Evolutionary conservation across 805 yeast genomes (phyloP), one percentile per base, ranked within the genome.

Genomic region (Vanderwaltozyma polyspora): DNA sequence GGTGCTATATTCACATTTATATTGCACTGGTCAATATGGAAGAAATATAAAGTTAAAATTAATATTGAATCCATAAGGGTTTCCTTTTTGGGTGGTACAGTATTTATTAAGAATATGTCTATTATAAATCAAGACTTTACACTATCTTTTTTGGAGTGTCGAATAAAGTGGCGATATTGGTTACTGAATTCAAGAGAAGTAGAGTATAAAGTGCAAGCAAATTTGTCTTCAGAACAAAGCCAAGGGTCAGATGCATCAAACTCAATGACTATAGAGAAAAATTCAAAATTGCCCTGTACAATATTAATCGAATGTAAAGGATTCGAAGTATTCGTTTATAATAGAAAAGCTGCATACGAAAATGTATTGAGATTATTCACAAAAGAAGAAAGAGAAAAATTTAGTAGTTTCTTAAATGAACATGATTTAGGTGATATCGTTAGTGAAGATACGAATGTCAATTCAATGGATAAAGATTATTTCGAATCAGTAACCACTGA

Each of bases 161-260:
- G 74, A 45, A 51, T 89, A 19, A 82, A 94, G 0, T 91, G 97
- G 97, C 59, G 93, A 40, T 89, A 85, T 55, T 91, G 97, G 97
- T 62, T 84, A 33, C 59, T 63, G 4, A 52, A 57, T 5, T 54
- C 67, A 13, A 59, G 70, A 43, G 40, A 39, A 42, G 51, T 50
- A 25, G 47, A 35, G 22, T 49, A 27, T 30, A 39, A 39, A 17
- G 6, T 33, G n/a, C 28, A 26, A 24, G 5, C 13, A 9, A 24
- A 24, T 24, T 8, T 8, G 7, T 24, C 26, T 8, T 10, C 7
- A 5, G 5, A 9, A 7, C 6, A 24, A 24, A 24, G 6, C 5
- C 18, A 25, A n/a, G 7, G 11, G 8, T 6, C 4, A 3, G 7
- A 31, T 13, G 16, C 7, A 8, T 10, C 7, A 8, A 21, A 21